These are phyloP conservation scores for Euphrasia arctica DNA, from an alignment of 305 asterid genomes.

Conservation along the genomic window DNA sequence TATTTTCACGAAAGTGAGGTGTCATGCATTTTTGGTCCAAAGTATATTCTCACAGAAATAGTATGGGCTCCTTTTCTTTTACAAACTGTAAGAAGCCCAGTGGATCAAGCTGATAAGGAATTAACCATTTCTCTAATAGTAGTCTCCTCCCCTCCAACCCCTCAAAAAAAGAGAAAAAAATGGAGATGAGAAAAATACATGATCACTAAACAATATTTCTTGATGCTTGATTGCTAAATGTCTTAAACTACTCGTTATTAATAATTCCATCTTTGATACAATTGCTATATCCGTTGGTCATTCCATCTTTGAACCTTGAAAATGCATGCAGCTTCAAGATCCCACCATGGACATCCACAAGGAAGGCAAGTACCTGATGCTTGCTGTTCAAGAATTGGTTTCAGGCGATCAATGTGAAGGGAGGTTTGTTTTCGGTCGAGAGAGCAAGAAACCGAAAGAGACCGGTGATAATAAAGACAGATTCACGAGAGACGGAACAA, in stretches of 20 bases:
- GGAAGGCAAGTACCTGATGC: conserved; percentile 95
- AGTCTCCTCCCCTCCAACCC: too few species aligned
- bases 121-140: too few species aligned
- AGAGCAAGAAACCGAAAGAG: conserved; percentile 60
- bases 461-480: conserved; percentile 50
- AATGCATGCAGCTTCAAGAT: conserved; percentile 73
- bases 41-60: too few species aligned
- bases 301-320: conserved; percentile 17
- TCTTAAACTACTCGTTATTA: not conserved
- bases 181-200: too few species aligned
- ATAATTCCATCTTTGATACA: not conserved
- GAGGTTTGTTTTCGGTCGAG: conserved; percentile 90
- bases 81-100: too few species aligned
- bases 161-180: too few species aligned
- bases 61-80: too few species aligned
- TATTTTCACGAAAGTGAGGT: too few species aligned
- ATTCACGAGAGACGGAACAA: conserved; percentile 84
- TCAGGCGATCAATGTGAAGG: conserved; percentile 93
- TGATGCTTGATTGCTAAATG: not conserved
- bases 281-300: not conserved
- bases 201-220: not conserved
- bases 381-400: conserved; percentile 83
- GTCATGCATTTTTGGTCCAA: too few species aligned
- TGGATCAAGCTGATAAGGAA: too few species aligned
- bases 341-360: conserved; percentile 81